Evolutionary conservation across 345 rosid genomes (phyloP).

Genomic region (Eucalyptus regnans): DNA sequence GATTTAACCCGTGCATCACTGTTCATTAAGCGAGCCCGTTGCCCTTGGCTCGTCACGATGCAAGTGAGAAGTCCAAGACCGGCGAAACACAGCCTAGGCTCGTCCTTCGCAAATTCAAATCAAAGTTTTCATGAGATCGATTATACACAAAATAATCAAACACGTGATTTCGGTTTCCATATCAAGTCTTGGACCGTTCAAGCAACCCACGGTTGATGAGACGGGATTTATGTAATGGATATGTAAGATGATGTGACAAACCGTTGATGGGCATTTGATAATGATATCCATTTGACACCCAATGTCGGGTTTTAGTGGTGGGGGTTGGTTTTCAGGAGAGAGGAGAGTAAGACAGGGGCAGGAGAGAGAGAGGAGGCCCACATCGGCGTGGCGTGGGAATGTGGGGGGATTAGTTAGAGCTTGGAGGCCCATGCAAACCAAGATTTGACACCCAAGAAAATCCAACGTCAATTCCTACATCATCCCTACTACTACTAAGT

Average conservation of each 20-base stretch:
- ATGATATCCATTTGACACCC: background rate
- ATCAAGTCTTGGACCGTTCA: background rate
- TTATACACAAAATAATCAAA: background rate
- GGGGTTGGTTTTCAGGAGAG: background rate
- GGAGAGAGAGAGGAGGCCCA: background rate
- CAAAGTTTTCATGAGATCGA: background rate
- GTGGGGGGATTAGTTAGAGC: slow-evolving; percentile 9
- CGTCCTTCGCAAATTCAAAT: background rate
- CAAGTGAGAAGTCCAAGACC: background rate
- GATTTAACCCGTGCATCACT: background rate
- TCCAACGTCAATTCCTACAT: slow-evolving; percentile 32
- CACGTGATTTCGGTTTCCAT: background rate
- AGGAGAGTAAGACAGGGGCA: background rate
- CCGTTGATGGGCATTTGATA: background rate
- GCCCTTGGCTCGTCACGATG: background rate
- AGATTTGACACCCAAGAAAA: slow-evolving; percentile 16
- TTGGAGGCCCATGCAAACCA: slow-evolving; percentile 21
- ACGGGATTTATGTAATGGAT: background rate
- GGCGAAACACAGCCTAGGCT: background rate
- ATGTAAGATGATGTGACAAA: background rate
- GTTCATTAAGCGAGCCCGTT: background rate
- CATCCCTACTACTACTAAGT: background rate
- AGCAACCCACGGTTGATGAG: background rate
- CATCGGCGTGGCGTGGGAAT: slow-evolving; percentile 17
- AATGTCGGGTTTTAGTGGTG: background rate